Conservation (phyloP, 169 alveolate species). For the Plasmodium relictum region DNA sequence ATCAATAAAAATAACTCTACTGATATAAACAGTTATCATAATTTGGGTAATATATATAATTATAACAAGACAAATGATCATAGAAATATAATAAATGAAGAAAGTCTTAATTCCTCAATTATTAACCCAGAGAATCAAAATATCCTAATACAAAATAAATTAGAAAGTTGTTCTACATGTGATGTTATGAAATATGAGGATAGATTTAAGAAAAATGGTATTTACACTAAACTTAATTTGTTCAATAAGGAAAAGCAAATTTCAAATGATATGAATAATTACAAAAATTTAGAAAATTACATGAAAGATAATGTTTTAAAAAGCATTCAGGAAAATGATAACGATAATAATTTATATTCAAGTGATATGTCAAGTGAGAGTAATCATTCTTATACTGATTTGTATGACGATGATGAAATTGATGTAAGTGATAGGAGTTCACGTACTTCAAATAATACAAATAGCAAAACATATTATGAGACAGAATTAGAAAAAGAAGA, state of each 20-base stretch:
- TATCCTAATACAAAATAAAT: neutral
- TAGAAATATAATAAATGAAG: too few relatives aligned
- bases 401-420: slow-evolving; percentile 23
- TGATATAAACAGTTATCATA: neutral
- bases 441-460: neutral
- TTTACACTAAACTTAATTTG: neutral
- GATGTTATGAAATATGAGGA: slow-evolving; percentile 8
- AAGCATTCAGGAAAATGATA: neutral
- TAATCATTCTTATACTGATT: slow-evolving; percentile 37
- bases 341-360: slow-evolving; percentile 25
- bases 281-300: neutral
- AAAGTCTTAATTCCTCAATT: too few relatives aligned
- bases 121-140: neutral
- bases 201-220: neutral
- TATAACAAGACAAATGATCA: too few relatives aligned
- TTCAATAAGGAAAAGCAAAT: neutral
- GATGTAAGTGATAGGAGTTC: slow-evolving; percentile 21
- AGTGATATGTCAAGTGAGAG: slow-evolving; percentile 43
- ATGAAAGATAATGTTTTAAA: neutral
- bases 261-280: neutral
- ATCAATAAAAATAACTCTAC: neutral
- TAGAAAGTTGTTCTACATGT: slow-evolving; percentile 33
- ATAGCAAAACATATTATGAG: neutral
- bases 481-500: neutral
- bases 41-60: too few relatives aligned